Conservation (phyloP, 2,329 filamentous ascomycete genomes). For the Tolypocladium cylindrosporum region DNA sequence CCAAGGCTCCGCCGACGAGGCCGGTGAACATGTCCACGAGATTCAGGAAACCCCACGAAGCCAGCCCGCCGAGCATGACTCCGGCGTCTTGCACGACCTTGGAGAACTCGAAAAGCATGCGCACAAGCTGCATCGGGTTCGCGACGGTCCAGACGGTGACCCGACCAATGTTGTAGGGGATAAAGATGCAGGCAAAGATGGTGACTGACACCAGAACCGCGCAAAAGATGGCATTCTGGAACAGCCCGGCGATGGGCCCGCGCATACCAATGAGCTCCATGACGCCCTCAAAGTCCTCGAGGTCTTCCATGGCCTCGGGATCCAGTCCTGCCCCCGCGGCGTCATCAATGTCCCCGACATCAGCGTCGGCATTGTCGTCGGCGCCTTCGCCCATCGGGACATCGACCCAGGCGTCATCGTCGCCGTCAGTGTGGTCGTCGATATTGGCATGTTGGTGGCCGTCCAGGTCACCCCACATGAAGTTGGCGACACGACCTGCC, state of each 20-base stretch:
- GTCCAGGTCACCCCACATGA: constrained; percentile 49
- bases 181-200: constrained; percentile 74
- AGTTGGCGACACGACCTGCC: constrained; percentile 37
- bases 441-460: constrained; percentile 10
- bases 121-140: constrained; percentile 68
- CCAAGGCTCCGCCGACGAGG: constrained; percentile 20
- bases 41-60: constrained; percentile 32
- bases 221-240: constrained; percentile 94
- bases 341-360: constrained; percentile 29
- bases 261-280: constrained; percentile 96
- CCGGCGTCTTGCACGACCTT: constrained; percentile 69
- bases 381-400: constrained; percentile 18
- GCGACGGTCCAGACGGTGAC: constrained; percentile 70
- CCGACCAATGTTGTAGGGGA: constrained; percentile 88
- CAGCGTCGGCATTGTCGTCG: constrained; percentile 30
- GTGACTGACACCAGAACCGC: constrained; percentile 81
- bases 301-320: constrained; percentile 67
- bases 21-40: constrained; percentile 26
- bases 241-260: constrained; percentile 76
- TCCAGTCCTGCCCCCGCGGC: constrained; percentile 59
- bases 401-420: constrained; percentile 41
- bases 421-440: constrained; percentile 27
- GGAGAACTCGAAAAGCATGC: constrained; percentile 61
- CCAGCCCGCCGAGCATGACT: constrained; percentile 52
- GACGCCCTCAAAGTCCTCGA: constrained; percentile 91